phyloP scores from a whole-genome alignment of 192 early-diverging fungal species.

The Podila horticola region DNA sequence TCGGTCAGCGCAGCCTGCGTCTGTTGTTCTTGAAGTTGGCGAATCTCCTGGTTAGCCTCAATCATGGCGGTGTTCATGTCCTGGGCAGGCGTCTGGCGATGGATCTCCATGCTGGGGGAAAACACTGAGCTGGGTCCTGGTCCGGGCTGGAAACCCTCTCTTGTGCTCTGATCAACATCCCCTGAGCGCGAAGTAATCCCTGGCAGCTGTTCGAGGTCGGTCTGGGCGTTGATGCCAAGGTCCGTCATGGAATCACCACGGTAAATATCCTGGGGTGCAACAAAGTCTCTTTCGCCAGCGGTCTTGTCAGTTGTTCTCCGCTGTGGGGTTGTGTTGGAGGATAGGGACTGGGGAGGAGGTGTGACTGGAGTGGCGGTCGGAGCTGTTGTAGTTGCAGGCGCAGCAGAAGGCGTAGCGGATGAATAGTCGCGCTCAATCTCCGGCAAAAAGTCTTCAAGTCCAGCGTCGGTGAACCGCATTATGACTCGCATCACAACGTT shows the following conservation, averaged over 20 bases:
- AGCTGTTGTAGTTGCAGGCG: constrained; percentile 3
- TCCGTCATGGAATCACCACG: constrained; percentile 9
- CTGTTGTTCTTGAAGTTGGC: constrained; percentile 33
- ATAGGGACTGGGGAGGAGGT: background rate
- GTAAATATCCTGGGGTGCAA: constrained; percentile 17
- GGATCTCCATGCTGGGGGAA: constrained; percentile 17
- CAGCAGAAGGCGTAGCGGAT: background rate
- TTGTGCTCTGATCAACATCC: constrained; percentile 6
- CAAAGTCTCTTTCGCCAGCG: constrained; percentile 22
- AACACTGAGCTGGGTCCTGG: constrained; percentile 7
- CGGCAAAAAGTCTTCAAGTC: constrained; percentile 57
- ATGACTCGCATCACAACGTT: constrained; percentile 77
- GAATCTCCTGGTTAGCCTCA: constrained; percentile 34
- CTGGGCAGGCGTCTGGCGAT: constrained; percentile 36
- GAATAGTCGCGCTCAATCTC: constrained; percentile 53
- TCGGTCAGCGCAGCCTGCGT: constrained; percentile 42
- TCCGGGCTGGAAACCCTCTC: constrained; percentile 14
- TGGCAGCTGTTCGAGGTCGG: background rate
- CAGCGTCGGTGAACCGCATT: constrained; percentile 63
- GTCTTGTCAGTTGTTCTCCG: constrained; percentile 29
- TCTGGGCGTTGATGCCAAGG: constrained; percentile 7
- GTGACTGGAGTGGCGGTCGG: constrained; percentile 1
- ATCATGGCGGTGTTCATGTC: constrained; percentile 40
- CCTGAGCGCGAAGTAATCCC: constrained; percentile 29
- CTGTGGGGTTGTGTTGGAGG: background rate